Base-by-base conservation (phyloP, 306 rosid species). In the Carpinus viminea region DNA sequence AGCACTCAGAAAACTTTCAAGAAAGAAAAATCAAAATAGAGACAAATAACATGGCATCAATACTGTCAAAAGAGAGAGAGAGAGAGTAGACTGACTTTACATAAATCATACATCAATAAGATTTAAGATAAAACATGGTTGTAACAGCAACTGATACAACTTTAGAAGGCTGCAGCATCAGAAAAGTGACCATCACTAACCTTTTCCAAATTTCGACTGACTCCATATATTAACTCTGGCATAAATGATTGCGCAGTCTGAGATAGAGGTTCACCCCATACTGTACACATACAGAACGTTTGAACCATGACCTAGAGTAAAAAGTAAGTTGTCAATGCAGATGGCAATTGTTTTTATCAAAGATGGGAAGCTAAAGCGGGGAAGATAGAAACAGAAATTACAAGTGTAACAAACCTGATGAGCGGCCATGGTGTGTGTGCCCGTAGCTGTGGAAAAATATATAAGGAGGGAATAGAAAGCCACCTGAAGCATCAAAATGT, bases 221-320 rank as follows among this genome's bases (percentile, higher is more conserved):
- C 89, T 80, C 98, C 98, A 82, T 72, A 83, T 36, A 94, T 48
- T 79, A 91, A 86, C 81, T 88, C 97, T 1, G 97, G 98, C 94
- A 94, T 91, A 94, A 92, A 94, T 45, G 98, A 85, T 62, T 94
- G 97, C 20, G 98, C 98, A 64, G 98, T 91, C 87, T 94, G 98
- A 66, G 97, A 92, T 64, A 94, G 94, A 83, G 98, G 98, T 80
- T 94, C 97, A 57, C 98, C 98, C 97, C 94, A 94, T 57, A 94
- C 97, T 1, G 97, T 87, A 87, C 96, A 90, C 85, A 85, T 88
- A 84, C 76, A 72, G 80, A 87, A 89, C 13, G 91, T 86, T 91
- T 94, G 98, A 77, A 94, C 60, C 97, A 94, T 88, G 88, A 92
- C 98, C 98, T 94, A 82, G 73, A 74, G 79, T 15, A 85, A 78